These are phyloP conservation scores for Sporothrix brasiliensis DNA, from an alignment of 2,329 filamentous ascomycete species.

Conservation along the genomic window DNA sequence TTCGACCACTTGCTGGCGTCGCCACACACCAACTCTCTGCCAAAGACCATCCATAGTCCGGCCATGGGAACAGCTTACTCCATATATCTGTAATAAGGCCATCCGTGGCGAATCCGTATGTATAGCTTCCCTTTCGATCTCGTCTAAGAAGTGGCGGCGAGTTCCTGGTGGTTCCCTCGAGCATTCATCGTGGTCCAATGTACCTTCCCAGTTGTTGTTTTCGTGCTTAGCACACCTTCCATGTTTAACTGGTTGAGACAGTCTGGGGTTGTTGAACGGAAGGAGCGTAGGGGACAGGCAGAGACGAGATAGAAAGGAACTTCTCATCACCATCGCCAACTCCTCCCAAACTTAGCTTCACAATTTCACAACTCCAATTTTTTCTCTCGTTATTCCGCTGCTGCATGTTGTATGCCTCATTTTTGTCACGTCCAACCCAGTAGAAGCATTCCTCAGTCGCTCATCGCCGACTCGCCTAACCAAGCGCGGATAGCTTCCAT, in stretches of 20 bases:
- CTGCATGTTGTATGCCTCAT: not conserved
- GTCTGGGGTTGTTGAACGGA: not conserved
- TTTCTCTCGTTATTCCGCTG: not conserved
- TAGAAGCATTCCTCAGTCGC: conserved; percentile 26
- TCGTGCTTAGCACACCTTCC: not conserved
- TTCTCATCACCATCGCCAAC: not conserved
- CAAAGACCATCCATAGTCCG: conserved; percentile 15
- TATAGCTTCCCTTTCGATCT: conserved; percentile 1
- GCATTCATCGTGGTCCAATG: not conserved
- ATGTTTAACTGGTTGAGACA: not conserved
- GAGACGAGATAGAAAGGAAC: not conserved
- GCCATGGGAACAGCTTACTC: not conserved
- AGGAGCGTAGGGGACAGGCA: conserved; percentile 1
- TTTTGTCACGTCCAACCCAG: conserved; percentile 3
- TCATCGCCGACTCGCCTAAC: conserved; percentile 27
- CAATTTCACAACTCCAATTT: not conserved
- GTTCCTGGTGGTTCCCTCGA: conserved; percentile 1
- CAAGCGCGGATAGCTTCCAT: conserved; percentile 32
- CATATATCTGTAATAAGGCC: not conserved
- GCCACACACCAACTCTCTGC: not conserved
- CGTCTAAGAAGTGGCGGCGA: not conserved
- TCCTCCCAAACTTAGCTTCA: not conserved
- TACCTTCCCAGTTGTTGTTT: not conserved
- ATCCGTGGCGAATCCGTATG: conserved; percentile 10
- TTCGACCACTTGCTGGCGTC: not conserved